Evolutionary conservation across 2,329 filamentous ascomycete genomes (phyloP).

Genomic region (Metarhizium brunneum): DNA sequence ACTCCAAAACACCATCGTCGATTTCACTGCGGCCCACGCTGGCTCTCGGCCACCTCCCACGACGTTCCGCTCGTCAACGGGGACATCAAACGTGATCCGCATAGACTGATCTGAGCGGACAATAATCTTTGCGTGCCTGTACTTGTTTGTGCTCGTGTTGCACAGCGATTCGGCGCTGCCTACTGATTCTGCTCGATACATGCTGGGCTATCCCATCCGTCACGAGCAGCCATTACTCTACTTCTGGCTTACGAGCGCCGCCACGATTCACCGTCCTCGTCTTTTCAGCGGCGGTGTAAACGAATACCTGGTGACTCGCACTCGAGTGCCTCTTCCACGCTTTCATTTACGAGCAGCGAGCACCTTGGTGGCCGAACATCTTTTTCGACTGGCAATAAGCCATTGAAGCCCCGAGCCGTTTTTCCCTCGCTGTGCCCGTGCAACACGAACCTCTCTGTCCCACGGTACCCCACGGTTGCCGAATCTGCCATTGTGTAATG

Average conservation of each 20-base stretch:
- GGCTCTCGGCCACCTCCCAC: slow-evolving; percentile 2
- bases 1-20: slow-evolving; percentile 3
- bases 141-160: neutral
- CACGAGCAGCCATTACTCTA: neutral
- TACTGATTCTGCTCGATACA: neutral
- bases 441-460: neutral
- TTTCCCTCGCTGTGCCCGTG: neutral
- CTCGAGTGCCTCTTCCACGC: neutral
- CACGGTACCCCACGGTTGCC: neutral
- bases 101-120: neutral
- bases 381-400: neutral
- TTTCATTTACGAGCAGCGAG: neutral
- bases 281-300: neutral
- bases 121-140: neutral
- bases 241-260: neutral
- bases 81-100: neutral
- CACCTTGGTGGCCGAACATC: neutral
- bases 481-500: neutral
- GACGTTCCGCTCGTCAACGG: slow-evolving; percentile 7
- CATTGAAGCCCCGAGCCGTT: neutral
- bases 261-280: neutral
- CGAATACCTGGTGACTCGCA: neutral
- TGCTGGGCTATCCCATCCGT: neutral
- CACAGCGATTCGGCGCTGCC: neutral
- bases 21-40: slow-evolving; percentile 3